Evolutionary conservation across 2,329 filamentous ascomycete species (phyloP).

Genomic region (Fonsecaea erecta): DNA sequence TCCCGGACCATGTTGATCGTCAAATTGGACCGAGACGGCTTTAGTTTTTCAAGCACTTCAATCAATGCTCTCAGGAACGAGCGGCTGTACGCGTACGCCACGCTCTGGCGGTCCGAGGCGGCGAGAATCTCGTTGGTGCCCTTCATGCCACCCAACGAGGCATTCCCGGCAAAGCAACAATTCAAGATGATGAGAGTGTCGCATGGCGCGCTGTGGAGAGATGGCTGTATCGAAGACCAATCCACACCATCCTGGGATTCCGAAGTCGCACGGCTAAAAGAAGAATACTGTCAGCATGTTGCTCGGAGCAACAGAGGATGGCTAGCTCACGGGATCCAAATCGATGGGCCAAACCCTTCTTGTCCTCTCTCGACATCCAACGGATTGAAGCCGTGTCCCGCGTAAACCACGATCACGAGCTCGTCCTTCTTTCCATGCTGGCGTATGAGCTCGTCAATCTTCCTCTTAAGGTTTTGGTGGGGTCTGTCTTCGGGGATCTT

Average conservation of each 20-base stretch:
- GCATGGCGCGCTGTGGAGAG: not conserved
- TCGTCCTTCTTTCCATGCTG: not conserved
- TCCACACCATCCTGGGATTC: not conserved
- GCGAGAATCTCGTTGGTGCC: not conserved
- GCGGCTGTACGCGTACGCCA: not conserved
- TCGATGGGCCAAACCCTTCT: not conserved
- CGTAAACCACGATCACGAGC: not conserved
- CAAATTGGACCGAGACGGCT: not conserved
- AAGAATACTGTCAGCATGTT: not conserved
- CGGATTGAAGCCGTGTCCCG: not conserved
- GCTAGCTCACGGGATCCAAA: not conserved
- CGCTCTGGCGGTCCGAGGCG: not conserved
- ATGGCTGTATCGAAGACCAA: not conserved
- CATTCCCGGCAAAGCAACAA: conserved; percentile 1
- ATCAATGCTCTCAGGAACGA: not conserved
- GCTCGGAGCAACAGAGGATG: not conserved
- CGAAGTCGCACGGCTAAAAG: not conserved
- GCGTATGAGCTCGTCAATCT: not conserved
- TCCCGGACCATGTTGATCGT: not conserved
- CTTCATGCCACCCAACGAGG: not conserved
- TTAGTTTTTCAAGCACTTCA: not conserved
- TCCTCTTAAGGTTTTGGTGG: not conserved
- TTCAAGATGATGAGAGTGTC: not conserved
- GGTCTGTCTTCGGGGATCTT: not conserved
- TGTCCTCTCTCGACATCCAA: not conserved